Base-by-base conservation (phyloP, 441 rosid genomes). In the Populus tomentosa region DNA sequence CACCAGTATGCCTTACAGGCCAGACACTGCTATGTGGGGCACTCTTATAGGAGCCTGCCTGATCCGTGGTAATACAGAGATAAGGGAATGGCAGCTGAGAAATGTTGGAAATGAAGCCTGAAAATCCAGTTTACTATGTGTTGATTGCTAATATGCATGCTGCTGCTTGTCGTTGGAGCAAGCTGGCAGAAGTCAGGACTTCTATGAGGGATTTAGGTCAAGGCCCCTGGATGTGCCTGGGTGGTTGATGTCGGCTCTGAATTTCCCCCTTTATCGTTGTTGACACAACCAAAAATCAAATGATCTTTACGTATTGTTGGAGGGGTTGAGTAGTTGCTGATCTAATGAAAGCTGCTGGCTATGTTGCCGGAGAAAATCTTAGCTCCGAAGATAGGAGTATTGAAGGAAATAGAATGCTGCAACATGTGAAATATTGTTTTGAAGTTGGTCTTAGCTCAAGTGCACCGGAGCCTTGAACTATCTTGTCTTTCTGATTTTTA, bases 31-130 rank as follows among this genome's bases (percentile, higher is more conserved):
- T 64, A 86, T 81, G 80, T 91, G 94, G 92, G 92, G 92, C 65
- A 91, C 94, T 72, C 88, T 94, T 24, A 70, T 90, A 73, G 92
- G 90, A 71, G 89, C 96, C 38, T 92, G 97, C 78, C 84, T 77
- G 65, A 89, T 88, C 53, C 82, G 89, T 72, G 86, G 90, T 78
- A 86, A 88, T 79, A 82, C 78, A 66, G 82, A 81, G 53, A 84
- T 89, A 38, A 91, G 96, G 36, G 88, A 91, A 83, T 90, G 92
- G 94, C 90, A 10, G 96, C 98, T 66, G 93, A 83, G 76, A 88
- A 86, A 64, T 78, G 33, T 72, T 91, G 78, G 89, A 87, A 74
- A 84, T 74, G 84, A 91, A 85, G 80, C 92, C 94, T 1, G 88
- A 89, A 76, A 84, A 88, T 81, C 77, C 90, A 0, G 94, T 95